Evolutionary conservation across 1,284 basidiomycete species (phyloP), one percentile per base, ranked within the genome.

Genomic region (Bondarzewia mesenterica): DNA sequence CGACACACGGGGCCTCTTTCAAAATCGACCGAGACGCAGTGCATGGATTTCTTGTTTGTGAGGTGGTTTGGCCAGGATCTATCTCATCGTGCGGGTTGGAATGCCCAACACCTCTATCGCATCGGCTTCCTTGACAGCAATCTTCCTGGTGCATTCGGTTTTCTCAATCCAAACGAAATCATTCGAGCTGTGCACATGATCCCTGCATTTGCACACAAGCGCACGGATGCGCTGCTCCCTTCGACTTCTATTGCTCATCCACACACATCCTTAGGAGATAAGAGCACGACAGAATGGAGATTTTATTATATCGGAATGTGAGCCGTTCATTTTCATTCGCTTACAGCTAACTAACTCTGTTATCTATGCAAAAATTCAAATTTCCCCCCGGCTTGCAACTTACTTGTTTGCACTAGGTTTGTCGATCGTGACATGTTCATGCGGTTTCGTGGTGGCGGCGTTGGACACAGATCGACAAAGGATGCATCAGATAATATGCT

Each of bases 21-120:
- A 12, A 25, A 4, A 3, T 12, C 5, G 3, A 10, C n/a, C 16
- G 25, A 3, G 6, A n/a, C 25, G 3, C 14, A 22, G 10, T 25
- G 26, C 10, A 42, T 47, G 16, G 46, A 47, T 7, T 21, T 47
- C 20, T 29, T 47, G 14, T 47, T 37, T 37, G 39, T 47, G 10
- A 23, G 37, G n/a, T 47, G 46, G 46, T 40, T 37, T 5, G 44
- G 39, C 23, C n/a, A 29, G 16, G 26, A 47, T 35, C 8, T 7
- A 4, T 10, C 18, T 20, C 5, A 7, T 7, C 38, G 4, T 10
- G 10, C 23, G 10, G 46, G 46, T 4, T 41, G 20, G 20, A 18
- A 8, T 21, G 7, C 4, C 3, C 5, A 29, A 16, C 39, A 38
- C 5, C 46, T 41, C 16, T 22, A 26, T n/a, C 14, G 25, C 15